Evolutionary conservation across 768 basidiomycete genomes (phyloP), one percentile per base, ranked within the genome.

Genomic region (Mycena rebaudengoi): DNA sequence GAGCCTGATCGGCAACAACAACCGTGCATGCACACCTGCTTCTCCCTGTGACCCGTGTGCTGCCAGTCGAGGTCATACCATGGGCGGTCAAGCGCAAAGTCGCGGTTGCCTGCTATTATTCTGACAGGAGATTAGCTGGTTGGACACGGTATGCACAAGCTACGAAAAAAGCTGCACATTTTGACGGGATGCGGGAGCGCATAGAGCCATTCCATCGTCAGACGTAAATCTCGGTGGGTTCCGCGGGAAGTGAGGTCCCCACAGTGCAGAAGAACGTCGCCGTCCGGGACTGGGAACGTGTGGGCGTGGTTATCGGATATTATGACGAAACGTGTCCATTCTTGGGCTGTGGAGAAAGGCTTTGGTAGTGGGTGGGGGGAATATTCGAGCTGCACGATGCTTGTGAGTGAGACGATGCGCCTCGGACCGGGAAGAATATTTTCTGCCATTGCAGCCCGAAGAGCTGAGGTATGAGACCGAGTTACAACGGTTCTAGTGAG

Each of bases 21-120:
- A 65, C 73, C 41, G 28, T 75, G 78, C 73, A 79, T 13, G 16
- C 25, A 71, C 64, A 75, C 78, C 16, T 60, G 67, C 16, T 61
- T 37, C 11, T 20, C 39, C 29, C 60, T 33, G 59, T 80, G 78
- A 71, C 75, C 78, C 13, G 18, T 44, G 5, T 14, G 32, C n/a
- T 37, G 21, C 59, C 71, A 77, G 20, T 78, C 69, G 4, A 44
- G 39, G 29, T 82, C 80, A 59, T 83, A 85, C 77, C 77, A 85
- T 1, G 73, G 74, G 2, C 64, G 64, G 62, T 85, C 76, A 8
- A 85, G 62, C 1, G 78, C 67, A 33, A 89, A 73, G 66, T 92
- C 90, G 66, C 91, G 90, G 65, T 91, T 91, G n/a, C 91, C 90
- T 33, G 85, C 89, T 48, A 91, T 86, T 53, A 91, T 79, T 61